Evolutionary conservation across 208 protist genomes (phyloP).

Genomic region (Acanthamoeba healyi): DNA sequence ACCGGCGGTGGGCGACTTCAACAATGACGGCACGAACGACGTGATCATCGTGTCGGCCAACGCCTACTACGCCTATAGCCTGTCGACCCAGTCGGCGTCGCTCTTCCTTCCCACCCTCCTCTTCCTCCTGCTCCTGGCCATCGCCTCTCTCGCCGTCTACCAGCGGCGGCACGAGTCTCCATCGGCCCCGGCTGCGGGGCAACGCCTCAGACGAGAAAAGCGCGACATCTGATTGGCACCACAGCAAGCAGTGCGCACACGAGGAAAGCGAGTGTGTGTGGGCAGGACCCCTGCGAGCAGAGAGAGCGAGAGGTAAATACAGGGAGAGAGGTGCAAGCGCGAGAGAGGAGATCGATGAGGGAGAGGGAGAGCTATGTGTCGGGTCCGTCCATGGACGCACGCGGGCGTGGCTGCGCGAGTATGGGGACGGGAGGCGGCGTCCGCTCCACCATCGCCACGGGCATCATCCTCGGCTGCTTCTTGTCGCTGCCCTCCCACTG

Average conservation of each 20-base stretch:
- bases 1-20: constrained; percentile 81
- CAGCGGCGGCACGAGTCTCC: constrained; percentile 8
- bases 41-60: constrained; percentile 76
- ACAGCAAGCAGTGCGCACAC: not conserved
- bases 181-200: not conserved
- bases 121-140: constrained; percentile 45
- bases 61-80: constrained; percentile 73
- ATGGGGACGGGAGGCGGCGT: constrained; percentile 37
- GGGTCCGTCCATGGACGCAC: not conserved
- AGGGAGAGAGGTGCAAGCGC: not conserved
- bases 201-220: constrained; percentile 23
- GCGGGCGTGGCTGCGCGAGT: not conserved
- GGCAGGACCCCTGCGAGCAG: not conserved
- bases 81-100: constrained; percentile 37
- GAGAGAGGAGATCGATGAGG: not conserved
- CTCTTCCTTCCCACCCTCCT: constrained; percentile 57
- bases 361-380: constrained; percentile 8
- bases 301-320: not conserved
- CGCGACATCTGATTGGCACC: constrained; percentile 1
- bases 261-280: not conserved
- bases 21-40: constrained; percentile 85
- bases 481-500: constrained; percentile 51
- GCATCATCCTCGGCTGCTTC: constrained; percentile 46
- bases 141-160: constrained; percentile 29
- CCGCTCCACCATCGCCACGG: constrained; percentile 26